A percentile compares a stretch with the other conserved stretches of the same genome.
Evolutionary conservation across 2,329 filamentous ascomycete species (phyloP).

Genomic region (Diaporthe caulivora): DNA sequence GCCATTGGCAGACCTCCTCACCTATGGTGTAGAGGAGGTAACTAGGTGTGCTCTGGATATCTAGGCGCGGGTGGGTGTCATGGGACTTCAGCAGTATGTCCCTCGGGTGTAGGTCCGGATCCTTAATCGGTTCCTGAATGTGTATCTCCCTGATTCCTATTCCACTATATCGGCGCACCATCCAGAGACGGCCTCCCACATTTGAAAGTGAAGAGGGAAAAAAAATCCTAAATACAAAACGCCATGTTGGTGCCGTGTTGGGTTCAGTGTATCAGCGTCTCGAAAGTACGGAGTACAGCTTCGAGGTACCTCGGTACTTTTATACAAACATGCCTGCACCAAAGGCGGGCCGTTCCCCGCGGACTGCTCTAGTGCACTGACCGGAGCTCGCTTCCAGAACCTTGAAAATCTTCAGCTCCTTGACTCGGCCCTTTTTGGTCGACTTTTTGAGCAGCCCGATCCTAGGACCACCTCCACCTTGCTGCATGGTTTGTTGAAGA

Average conservation of each 20-base stretch:
- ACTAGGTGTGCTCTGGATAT: too few relatives aligned
- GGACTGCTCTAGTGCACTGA: slow-evolving; percentile 5
- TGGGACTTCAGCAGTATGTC: too few relatives aligned
- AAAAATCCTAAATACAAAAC: not conserved
- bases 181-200: too few relatives aligned
- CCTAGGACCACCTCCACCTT: not conserved
- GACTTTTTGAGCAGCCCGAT: not conserved
- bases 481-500: slow-evolving; percentile 17
- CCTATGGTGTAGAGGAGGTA: too few relatives aligned
- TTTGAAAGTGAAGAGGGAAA: not conserved
- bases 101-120: too few relatives aligned
- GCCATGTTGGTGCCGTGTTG: not conserved
- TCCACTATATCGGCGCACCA: too few relatives aligned
- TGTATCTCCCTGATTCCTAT: too few relatives aligned
- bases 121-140: too few relatives aligned
- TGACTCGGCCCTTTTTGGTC: not conserved
- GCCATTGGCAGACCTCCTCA: too few relatives aligned
- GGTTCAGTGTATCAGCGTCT: not conserved
- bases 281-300: not conserved
- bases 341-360: slow-evolving; percentile 23
- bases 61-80: too few relatives aligned
- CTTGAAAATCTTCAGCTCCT: slow-evolving; percentile 17
- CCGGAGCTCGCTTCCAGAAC: slow-evolving; percentile 16
- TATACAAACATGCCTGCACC: not conserved
- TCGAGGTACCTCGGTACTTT: slow-evolving; percentile 13